Evolutionary conservation across 208 protist genomes (phyloP).

Genomic region (Tetramitus jugosus): DNA sequence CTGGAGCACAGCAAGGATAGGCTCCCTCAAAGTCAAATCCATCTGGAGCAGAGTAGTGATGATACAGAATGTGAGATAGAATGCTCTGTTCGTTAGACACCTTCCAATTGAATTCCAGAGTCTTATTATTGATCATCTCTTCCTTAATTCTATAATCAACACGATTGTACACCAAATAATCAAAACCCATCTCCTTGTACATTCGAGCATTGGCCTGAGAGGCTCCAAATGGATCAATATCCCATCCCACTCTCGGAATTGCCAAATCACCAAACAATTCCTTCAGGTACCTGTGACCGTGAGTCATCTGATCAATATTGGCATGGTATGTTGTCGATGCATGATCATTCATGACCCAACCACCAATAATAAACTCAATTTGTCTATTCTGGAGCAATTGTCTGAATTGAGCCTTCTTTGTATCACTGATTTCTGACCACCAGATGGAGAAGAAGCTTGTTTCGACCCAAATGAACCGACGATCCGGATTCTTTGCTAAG

Average conservation of each 20-base stretch:
- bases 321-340: background rate
- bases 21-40: conserved; percentile 34
- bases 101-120: background rate
- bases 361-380: conserved; percentile 6
- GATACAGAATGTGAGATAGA: conserved; percentile 48
- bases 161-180: background rate
- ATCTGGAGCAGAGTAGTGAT: conserved; percentile 41
- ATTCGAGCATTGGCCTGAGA: background rate
- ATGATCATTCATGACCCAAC: background rate
- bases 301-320: background rate
- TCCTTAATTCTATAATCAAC: background rate
- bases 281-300: background rate
- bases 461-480: background rate
- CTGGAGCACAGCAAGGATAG: background rate
- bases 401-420: background rate
- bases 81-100: conserved; percentile 25
- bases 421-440: background rate
- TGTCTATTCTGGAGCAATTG: background rate
- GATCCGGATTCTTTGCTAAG: background rate
- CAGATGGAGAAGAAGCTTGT: background rate
- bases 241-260: conserved; percentile 20
- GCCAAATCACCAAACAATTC: conserved; percentile 27
- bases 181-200: background rate
- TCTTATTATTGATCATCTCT: background rate
- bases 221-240: conserved; percentile 14